Conservation (phyloP, 441 rosid genomes). For the Erysimum cheiri region DNA sequence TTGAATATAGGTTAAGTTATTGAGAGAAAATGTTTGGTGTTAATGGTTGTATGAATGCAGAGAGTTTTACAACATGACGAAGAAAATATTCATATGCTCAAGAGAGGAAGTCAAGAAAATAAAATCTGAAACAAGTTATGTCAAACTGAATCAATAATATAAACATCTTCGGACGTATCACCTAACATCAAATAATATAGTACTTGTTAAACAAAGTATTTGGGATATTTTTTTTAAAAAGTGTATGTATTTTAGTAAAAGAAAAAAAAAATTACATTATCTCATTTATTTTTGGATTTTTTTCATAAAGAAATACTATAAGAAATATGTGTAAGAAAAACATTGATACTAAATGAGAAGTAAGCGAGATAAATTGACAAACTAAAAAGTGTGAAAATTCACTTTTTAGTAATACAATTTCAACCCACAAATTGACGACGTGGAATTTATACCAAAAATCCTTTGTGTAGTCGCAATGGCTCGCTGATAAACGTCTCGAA, state of each 20-base stretch:
- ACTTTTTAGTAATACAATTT: too few relatives aligned
- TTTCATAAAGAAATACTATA: too few relatives aligned
- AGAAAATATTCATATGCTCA: conserved; percentile 52
- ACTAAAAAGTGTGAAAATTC: too few relatives aligned
- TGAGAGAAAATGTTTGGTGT: neutral
- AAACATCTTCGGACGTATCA: neutral
- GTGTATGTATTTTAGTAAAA: too few relatives aligned
- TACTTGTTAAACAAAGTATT: too few relatives aligned
- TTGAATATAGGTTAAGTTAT: neutral
- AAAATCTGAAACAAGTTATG: conserved; percentile 23
- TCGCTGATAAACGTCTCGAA: conserved; percentile 63
- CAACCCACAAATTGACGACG: too few relatives aligned
- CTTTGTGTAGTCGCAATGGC: conserved; percentile 75
- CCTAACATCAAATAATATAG: neutral
- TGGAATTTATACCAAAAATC: conserved; percentile 44
- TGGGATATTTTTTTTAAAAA: too few relatives aligned
- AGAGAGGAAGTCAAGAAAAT: conserved; percentile 54
- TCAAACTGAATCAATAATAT: neutral
- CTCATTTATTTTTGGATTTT: too few relatives aligned
- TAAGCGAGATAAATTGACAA: too few relatives aligned
- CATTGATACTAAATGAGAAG: too few relatives aligned
- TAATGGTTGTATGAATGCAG: conserved; percentile 25
- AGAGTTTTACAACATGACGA: conserved; percentile 61
- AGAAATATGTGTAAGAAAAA: too few relatives aligned
- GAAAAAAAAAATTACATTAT: too few relatives aligned